Percentiles rank a stretch among this genome's conserved stretches.
Conservation (phyloP, 2,329 filamentous ascomycete species). For the Scytalidium sp. region DNA sequence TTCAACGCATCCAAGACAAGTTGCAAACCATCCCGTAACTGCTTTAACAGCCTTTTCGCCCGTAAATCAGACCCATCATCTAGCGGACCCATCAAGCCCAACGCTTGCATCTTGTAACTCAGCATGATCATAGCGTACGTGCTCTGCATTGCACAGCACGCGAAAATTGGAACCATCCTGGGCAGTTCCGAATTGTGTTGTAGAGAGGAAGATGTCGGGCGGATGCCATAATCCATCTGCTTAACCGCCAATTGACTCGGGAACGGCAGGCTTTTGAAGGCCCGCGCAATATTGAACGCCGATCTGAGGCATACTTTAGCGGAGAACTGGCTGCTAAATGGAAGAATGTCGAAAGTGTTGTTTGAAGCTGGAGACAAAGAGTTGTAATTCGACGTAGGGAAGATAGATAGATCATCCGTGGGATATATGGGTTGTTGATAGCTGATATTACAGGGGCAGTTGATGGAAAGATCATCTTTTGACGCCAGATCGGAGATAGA, state of each 20-base stretch:
- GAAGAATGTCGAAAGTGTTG: slow-evolving; percentile 26
- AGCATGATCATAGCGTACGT: slow-evolving; percentile 32
- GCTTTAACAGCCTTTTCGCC: slow-evolving; percentile 12
- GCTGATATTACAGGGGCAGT: slow-evolving; percentile 13
- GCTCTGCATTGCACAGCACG: slow-evolving; percentile 32
- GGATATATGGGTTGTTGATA: slow-evolving; percentile 10
- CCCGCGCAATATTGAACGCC: slow-evolving; percentile 43
- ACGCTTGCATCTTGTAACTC: slow-evolving; percentile 16
- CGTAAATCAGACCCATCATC: slow-evolving; percentile 1
- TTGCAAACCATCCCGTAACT: slow-evolving; percentile 16
- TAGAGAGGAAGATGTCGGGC: slow-evolving; percentile 6
- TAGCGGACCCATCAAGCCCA: slow-evolving; percentile 10
- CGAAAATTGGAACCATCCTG: slow-evolving; percentile 29
- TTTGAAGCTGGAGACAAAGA: slow-evolving; percentile 1
- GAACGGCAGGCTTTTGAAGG: slow-evolving; percentile 43
- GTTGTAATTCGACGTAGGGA: slow-evolving; percentile 2
- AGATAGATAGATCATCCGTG: slow-evolving; percentile 1
- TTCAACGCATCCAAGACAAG: slow-evolving; percentile 17
- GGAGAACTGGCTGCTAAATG: slow-evolving; percentile 44
- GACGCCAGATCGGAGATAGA: slow-evolving; percentile 22
- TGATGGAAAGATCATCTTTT: not conserved
- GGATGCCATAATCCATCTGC: no score
- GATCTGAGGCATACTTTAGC: slow-evolving; percentile 47
- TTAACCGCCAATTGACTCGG: no score
- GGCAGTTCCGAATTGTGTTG: slow-evolving; percentile 11